Base-by-base conservation (phyloP, 768 basidiomycete species). In the Pleurotus salmoneostramineus region DNA sequence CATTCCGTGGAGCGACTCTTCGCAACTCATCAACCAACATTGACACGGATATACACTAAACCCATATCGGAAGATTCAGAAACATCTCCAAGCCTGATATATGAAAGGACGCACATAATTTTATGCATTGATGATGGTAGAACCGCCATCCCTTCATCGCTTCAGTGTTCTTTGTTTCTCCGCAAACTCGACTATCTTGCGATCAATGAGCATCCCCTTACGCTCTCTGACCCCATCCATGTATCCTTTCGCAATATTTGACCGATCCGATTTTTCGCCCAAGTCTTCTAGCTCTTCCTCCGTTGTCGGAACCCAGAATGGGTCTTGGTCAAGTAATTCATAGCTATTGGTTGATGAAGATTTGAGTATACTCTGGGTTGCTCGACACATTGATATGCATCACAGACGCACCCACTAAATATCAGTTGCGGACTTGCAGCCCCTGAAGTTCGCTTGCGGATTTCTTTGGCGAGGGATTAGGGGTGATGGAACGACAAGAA, bases 241-340 rank as follows among this genome's bases (percentile, higher is more conserved):
- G 63, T 98, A 98, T 14, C 75, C 82, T 65, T 94, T 94, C 0
- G 96, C 97, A n/a, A 98, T 75, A 71, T 99, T 99, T 8, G 84
- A 82, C 52, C 92, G 78, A 68, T 98, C 97, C 0, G 96, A 88
- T 70, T 98, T 98, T 69, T 96, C 94, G 47, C 97, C 97, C 7
- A 99, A 77, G 69, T 98, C 96, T 69, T 98, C 96, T 42, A 98
- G 76, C 62, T 98, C 96, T 67, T 97, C 95, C 65, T 95, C 92
- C 0, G 96, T 98, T 14, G 93, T 95, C 0, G 95, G 95, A 3
- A 97, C 94, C 95, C 95, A 98, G 75, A 95, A 98, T 5, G 95
- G 95, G 75, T 98, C 93, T 63, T 88, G 84, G 70, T 96, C 93
- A 21, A 98, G 80, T 65, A 96, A 80, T 70, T 98, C 95, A 71